phyloP scores from a whole-genome alignment of 108 stramenopile species.

The Skeletonema potamos region DNA sequence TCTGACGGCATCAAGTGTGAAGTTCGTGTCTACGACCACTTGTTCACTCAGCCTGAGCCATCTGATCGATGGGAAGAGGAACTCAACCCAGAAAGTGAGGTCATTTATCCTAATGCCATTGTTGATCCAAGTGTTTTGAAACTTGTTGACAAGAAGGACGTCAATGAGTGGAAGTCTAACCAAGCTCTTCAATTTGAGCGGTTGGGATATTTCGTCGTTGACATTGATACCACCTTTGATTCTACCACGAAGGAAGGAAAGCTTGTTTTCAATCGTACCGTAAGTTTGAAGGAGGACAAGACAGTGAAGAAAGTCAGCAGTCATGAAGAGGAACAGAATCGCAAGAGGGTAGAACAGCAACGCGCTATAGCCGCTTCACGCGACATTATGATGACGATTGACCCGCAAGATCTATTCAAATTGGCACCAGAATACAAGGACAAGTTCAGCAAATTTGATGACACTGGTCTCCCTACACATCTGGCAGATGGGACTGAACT shows the following conservation, averaged over 20 bases:
- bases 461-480: constrained; percentile 89
- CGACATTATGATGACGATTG: constrained; percentile 61
- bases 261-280: constrained; percentile 95
- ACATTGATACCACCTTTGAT: constrained; percentile 84
- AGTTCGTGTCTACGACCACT: constrained; percentile 91
- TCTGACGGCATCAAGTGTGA: constrained; percentile 67
- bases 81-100: constrained; percentile 85
- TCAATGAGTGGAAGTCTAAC: constrained; percentile 76
- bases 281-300: constrained; percentile 88
- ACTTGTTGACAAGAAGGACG: constrained; percentile 52
- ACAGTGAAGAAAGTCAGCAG: constrained; percentile 42
- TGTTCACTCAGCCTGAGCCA: constrained; percentile 89
- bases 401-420: constrained; percentile 70
- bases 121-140: constrained; percentile 75
- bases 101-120: constrained; percentile 70
- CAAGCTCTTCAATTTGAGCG: constrained; percentile 93
- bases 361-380: constrained; percentile 57
- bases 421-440: constrained; percentile 70
- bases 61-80: constrained; percentile 91
- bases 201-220: constrained; percentile 97
- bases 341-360: constrained; percentile 59
- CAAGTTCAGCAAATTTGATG: constrained; percentile 82
- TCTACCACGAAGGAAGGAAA: constrained; percentile 49
- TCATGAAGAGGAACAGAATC: constrained; percentile 62
- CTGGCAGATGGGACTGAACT: constrained; percentile 83